Conservation (phyloP, 1,284 basidiomycete species). For the Naganishia albida region DNA sequence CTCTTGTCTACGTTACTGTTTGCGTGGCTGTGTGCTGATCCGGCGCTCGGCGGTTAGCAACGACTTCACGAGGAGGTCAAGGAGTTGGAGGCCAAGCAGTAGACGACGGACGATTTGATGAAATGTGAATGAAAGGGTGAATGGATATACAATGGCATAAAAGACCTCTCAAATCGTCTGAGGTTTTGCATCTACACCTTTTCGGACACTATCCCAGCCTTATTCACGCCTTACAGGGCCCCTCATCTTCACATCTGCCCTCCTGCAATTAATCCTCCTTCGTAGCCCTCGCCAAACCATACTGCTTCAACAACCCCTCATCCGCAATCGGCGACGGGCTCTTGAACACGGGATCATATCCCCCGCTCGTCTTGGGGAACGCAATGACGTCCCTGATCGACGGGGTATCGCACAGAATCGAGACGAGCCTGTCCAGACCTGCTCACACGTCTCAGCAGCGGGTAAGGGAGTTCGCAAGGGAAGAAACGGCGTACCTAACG, state of each 20-base stretch:
- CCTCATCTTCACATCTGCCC: too few species aligned
- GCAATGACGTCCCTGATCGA: slow-evolving; percentile 94
- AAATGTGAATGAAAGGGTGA: neutral
- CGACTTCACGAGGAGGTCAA: slow-evolving; percentile 29
- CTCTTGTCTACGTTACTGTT: neutral
- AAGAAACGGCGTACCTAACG: slow-evolving; percentile 65
- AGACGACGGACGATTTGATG: neutral
- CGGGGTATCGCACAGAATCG: slow-evolving; percentile 78
- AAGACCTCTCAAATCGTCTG: neutral
- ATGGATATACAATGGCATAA: slow-evolving; percentile 5
- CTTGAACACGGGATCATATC: slow-evolving; percentile 84
- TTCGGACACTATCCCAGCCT: neutral
- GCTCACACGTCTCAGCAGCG: slow-evolving; percentile 25
- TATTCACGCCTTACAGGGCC: neutral
- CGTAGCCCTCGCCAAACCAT: slow-evolving; percentile 42
- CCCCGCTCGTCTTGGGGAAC: slow-evolving; percentile 81
- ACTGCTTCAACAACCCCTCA: slow-evolving; percentile 58
- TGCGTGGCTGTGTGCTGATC: neutral
- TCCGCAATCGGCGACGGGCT: slow-evolving; percentile 68
- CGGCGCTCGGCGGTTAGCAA: neutral
- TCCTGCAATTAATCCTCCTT: neutral
- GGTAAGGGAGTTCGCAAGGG: slow-evolving; percentile 6
- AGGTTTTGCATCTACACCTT: neutral
- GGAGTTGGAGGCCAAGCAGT: slow-evolving; percentile 30
- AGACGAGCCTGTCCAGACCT: slow-evolving; percentile 88